A percentile compares a stretch with the other conserved stretches of the same genome.
phyloP scores from a whole-genome alignment of 108 stramenopile species.

The Skeletonema menzelii region DNA sequence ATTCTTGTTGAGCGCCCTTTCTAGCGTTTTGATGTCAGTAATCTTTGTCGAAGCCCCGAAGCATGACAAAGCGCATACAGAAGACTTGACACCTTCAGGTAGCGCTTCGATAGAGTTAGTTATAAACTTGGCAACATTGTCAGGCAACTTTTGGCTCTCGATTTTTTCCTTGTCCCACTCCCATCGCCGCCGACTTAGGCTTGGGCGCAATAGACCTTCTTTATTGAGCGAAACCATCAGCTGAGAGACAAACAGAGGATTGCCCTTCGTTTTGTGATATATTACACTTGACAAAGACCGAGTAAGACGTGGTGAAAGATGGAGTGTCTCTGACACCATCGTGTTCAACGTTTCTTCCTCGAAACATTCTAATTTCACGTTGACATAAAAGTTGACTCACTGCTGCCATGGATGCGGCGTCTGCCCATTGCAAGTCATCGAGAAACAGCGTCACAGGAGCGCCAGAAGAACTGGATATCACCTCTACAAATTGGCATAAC shows the following conservation, averaged over 20 bases:
- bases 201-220: constrained; percentile 10
- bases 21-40: constrained; percentile 4
- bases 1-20: background rate
- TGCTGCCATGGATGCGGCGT: constrained; percentile 14
- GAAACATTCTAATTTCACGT: constrained; percentile 5
- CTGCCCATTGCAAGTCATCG: constrained; percentile 10
- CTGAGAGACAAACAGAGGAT: constrained; percentile 9
- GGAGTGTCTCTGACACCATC: constrained; percentile 8
- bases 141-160: constrained; percentile 4
- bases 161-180: constrained; percentile 29
- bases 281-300: constrained; percentile 12
- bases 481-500: constrained; percentile 28
- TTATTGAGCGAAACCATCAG: constrained; percentile 6
- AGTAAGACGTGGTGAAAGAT: constrained; percentile 5
- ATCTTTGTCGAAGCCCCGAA: constrained; percentile 7
- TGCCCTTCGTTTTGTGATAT: constrained; percentile 22
- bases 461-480: constrained; percentile 15
- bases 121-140: constrained; percentile 5
- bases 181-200: constrained; percentile 6
- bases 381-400: constrained; percentile 7
- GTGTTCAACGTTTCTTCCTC: constrained; percentile 7
- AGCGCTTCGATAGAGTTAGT: background rate
- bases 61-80: background rate
- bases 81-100: background rate
- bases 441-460: constrained; percentile 32